These are phyloP conservation scores for Linum tenue DNA, from an alignment of 345 rosid genomes.

Conservation along the genomic window DNA sequence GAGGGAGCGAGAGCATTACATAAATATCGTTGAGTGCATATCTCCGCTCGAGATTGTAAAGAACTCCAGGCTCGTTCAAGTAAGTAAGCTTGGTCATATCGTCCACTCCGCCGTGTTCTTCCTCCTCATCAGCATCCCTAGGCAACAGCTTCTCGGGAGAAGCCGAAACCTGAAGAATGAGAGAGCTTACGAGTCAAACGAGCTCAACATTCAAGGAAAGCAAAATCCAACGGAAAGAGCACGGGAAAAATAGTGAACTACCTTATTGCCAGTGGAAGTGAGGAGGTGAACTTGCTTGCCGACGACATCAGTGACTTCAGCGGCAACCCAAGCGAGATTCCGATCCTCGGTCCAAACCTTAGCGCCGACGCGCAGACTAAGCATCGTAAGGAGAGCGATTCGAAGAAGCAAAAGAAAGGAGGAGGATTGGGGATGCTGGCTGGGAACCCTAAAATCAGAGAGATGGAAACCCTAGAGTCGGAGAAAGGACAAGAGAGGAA, in stretches of 20 bases:
- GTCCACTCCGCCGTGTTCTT: slow-evolving; percentile 90
- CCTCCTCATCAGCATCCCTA: slow-evolving; percentile 79
- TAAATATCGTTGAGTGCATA: slow-evolving; percentile 89
- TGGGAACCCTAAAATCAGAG: slow-evolving; percentile 10
- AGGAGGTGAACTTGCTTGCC: slow-evolving; percentile 48
- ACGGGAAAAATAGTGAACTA: slow-evolving; percentile 2
- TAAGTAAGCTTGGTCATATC: slow-evolving; percentile 93
- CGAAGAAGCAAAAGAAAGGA: slow-evolving; percentile 15
- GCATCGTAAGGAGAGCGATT: slow-evolving; percentile 23
- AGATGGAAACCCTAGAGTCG: slow-evolving; percentile 17
- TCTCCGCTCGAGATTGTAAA: slow-evolving; percentile 78
- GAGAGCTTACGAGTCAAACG: neutral
- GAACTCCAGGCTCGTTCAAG: slow-evolving; percentile 97
- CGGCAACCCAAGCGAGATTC: slow-evolving; percentile 74
- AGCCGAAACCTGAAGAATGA: slow-evolving; percentile 35
- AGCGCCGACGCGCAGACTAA: slow-evolving; percentile 48
- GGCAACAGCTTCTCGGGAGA: slow-evolving; percentile 45
- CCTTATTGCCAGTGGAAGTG: slow-evolving; percentile 57
- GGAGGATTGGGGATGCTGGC: neutral
- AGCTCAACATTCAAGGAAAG: neutral
- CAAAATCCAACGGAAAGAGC: neutral
- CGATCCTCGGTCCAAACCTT: slow-evolving; percentile 86
- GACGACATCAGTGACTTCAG: slow-evolving; percentile 43
- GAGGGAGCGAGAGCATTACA: slow-evolving; percentile 24
- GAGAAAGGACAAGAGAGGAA: neutral